Conservation (phyloP, 1,284 basidiomycete species). For the Tetrapyrgos nigripes region DNA sequence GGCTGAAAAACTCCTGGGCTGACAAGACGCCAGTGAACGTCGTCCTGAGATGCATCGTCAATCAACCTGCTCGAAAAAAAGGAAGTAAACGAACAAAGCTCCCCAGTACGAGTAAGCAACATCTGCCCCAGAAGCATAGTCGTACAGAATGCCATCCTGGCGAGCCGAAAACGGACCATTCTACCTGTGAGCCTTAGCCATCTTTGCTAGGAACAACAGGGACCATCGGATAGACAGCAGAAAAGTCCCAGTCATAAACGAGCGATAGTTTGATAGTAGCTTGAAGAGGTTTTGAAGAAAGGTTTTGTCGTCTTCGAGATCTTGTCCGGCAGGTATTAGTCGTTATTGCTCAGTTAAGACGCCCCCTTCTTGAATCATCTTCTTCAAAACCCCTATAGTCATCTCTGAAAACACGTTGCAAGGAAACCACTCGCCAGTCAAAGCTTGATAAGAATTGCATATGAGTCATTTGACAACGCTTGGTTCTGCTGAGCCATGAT, state of each 20-base stretch:
- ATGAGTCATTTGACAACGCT: too few relatives aligned
- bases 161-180: conserved; percentile 33
- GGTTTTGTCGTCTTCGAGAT: not conserved
- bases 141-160: conserved; percentile 30
- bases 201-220: conserved; percentile 17
- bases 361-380: not conserved
- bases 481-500: too few relatives aligned
- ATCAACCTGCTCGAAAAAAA: conserved; percentile 5
- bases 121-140: conserved; percentile 31
- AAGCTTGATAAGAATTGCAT: too few relatives aligned
- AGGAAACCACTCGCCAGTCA: not conserved
- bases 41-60: conserved; percentile 9
- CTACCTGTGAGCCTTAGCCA: conserved; percentile 17
- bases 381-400: not conserved
- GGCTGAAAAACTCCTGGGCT: conserved; percentile 2
- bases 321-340: not conserved
- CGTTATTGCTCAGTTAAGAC: not conserved
- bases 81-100: conserved; percentile 29
- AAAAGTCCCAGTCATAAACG: conserved; percentile 35
- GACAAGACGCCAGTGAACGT: conserved; percentile 7
- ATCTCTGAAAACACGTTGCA: not conserved
- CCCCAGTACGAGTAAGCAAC: conserved; percentile 43
- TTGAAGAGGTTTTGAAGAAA: conserved; percentile 21
- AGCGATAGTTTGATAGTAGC: conserved; percentile 32
- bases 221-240: conserved; percentile 38